These are phyloP conservation scores for Lepiota venenata DNA, from an alignment of 768 basidiomycete genomes.

Conservation along the genomic window DNA sequence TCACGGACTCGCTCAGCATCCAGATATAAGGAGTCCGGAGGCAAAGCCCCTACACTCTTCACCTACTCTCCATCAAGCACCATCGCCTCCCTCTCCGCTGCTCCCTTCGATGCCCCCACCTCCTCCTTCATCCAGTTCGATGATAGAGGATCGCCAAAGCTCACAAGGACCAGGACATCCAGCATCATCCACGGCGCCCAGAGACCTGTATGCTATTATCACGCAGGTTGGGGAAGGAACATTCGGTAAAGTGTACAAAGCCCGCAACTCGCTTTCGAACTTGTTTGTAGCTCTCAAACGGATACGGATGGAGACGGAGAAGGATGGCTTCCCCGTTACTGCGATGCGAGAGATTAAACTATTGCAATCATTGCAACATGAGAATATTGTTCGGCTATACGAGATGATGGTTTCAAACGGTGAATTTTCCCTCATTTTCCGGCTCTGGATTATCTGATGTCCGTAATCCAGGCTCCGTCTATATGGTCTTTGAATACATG, in stretches of 20 bases:
- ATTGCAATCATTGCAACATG: constrained; percentile 85
- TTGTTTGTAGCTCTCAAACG: constrained; percentile 88
- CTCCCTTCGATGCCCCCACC: background rate
- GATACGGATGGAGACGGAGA: constrained; percentile 96
- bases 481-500: constrained; percentile 99
- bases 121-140: background rate
- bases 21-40: background rate
- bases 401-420: constrained; percentile 99
- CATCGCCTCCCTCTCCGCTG: background rate
- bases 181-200: constrained; percentile 21
- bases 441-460: background rate
- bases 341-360: constrained; percentile 99
- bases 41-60: background rate
- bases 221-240: constrained; percentile 98
- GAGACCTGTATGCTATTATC: constrained; percentile 80
- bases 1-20: background rate
- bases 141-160: background rate
- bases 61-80: background rate
- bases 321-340: constrained; percentile 97
- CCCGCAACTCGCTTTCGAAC: constrained; percentile 76
- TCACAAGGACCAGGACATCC: constrained; percentile 8
- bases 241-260: constrained; percentile 97
- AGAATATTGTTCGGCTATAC: constrained; percentile 83
- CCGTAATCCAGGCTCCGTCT: constrained; percentile 71
- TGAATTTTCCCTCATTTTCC: constrained; percentile 28